phyloP scores from a whole-genome alignment of 2,329 filamentous ascomycete species.

The Clarireedia hainanense region DNA sequence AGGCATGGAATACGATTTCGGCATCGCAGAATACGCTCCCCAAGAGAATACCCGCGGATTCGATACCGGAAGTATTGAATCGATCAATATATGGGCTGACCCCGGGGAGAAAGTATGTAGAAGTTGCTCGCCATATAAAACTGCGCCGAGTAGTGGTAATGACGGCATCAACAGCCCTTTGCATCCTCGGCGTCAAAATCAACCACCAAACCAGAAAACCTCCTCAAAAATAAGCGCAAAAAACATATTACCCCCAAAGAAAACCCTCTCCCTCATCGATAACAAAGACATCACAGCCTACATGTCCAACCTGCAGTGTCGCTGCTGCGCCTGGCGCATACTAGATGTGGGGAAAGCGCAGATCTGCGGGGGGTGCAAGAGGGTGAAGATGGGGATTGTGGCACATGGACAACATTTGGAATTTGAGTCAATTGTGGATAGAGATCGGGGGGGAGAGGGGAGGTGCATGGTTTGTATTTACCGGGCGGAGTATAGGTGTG shows the following conservation, averaged over 20 bases:
- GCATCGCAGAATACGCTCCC: neutral
- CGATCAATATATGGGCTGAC: neutral
- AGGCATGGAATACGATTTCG: neutral
- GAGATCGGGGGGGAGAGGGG: neutral
- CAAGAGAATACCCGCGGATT: neutral
- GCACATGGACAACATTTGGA: neutral
- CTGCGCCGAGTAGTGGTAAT: too few relatives aligned
- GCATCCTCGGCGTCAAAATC: too few relatives aligned
- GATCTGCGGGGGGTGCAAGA: neutral
- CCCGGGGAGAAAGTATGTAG: too few relatives aligned
- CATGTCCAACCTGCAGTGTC: conserved; percentile 7
- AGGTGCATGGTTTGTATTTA: neutral
- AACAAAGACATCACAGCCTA: neutral
- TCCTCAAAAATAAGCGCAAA: neutral
- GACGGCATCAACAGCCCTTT: too few relatives aligned
- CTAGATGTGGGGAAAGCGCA: neutral
- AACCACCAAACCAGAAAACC: neutral
- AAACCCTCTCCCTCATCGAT: neutral
- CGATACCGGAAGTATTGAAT: neutral
- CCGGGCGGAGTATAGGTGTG: neutral
- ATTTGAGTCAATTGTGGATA: neutral
- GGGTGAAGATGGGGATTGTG: neutral
- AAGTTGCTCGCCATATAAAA: too few relatives aligned
- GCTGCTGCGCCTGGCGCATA: neutral
- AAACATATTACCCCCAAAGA: neutral